Conservation (phyloP, 2,329 filamentous ascomycete species). For the Teratosphaeria viscida region DNA sequence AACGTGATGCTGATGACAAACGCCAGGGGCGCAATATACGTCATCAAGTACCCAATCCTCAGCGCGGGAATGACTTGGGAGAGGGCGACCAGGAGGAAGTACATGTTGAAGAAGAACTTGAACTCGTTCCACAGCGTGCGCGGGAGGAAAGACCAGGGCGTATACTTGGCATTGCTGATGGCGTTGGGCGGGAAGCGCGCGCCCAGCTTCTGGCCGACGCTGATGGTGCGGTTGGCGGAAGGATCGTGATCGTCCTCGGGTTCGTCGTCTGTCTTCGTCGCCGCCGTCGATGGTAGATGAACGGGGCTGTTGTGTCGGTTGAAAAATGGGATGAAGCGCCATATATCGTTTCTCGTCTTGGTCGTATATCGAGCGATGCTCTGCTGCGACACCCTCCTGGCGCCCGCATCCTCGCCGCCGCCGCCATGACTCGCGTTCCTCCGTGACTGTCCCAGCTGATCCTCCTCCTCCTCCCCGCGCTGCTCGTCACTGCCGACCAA, state of each 20-base stretch:
- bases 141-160: constrained; percentile 84
- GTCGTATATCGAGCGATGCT: constrained; percentile 29
- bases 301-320: constrained; percentile 11
- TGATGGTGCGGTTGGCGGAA: constrained; percentile 61
- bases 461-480: no score
- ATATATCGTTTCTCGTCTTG: constrained; percentile 14
- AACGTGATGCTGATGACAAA: constrained; percentile 89
- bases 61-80: constrained; percentile 86
- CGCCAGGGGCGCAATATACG: constrained; percentile 82
- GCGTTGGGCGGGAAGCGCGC: constrained; percentile 79
- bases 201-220: constrained; percentile 63
- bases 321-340: constrained; percentile 17
- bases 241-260: constrained; percentile 43
- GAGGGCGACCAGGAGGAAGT: constrained; percentile 88
- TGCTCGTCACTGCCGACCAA: constrained; percentile 30
- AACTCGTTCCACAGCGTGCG: constrained; percentile 97
- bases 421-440: not conserved
- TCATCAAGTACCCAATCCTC: constrained; percentile 86
- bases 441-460: constrained; percentile 25
- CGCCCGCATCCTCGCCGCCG: not conserved
- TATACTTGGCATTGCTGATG: constrained; percentile 96
- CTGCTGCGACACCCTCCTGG: not conserved
- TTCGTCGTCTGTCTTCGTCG: constrained; percentile 20
- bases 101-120: constrained; percentile 99
- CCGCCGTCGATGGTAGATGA: constrained; percentile 13